These are phyloP conservation scores for Colletotrichum sp. DNA, from an alignment of 2,329 filamentous ascomycete genomes.

Conservation along the genomic window DNA sequence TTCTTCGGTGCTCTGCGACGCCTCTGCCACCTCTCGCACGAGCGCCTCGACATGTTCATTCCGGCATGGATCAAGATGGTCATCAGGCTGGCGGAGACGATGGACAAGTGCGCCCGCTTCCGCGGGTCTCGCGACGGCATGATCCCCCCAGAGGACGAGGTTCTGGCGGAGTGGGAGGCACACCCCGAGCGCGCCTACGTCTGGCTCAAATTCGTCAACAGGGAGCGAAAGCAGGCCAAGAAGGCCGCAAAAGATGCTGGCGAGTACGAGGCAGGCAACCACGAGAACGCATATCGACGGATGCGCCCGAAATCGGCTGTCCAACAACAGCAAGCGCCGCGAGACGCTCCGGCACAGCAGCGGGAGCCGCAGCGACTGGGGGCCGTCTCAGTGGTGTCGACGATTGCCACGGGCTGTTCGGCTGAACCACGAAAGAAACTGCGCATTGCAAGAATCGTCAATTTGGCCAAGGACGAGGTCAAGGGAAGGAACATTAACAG, in stretches of 20 bases:
- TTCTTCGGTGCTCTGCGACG: not conserved
- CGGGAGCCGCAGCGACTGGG: not conserved
- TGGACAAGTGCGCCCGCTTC: not conserved
- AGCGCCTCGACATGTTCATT: not conserved
- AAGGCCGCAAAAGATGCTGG: not conserved
- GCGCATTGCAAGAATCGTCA: not conserved
- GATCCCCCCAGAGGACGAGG: not conserved
- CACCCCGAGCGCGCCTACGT: not conserved
- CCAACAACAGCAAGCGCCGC: not conserved
- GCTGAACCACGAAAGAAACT: not conserved
- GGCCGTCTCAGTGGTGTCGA: not conserved
- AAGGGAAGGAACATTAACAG: not conserved
- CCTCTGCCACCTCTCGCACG: not conserved
- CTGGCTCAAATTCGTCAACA: not conserved
- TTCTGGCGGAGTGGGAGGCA: not conserved
- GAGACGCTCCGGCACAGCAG: not conserved
- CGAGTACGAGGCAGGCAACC: not conserved
- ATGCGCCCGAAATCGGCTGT: no score
- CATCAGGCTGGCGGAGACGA: not conserved
- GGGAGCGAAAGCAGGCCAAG: not conserved
- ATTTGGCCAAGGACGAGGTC: not conserved
- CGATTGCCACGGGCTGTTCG: not conserved
- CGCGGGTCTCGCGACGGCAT: not conserved
- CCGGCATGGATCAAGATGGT: not conserved
- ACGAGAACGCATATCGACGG: not conserved